phyloP scores from a whole-genome alignment of 805 yeast species.

The Kregervanrija fluxuum region DNA sequence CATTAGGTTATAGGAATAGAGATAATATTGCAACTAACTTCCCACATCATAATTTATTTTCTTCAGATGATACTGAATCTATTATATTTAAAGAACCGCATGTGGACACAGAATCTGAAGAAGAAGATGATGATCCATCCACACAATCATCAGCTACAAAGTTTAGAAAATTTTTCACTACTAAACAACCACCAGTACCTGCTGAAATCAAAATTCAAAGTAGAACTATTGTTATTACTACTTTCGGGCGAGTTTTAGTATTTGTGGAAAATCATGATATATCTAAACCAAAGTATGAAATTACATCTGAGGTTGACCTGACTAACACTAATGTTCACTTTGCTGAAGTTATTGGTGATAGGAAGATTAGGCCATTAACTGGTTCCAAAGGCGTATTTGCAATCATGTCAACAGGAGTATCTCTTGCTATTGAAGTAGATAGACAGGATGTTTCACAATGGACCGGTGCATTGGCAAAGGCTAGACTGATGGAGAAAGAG shows the following conservation, averaged over 20 bases:
- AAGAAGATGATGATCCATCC: constrained; percentile 11
- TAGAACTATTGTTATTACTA: constrained; percentile 51
- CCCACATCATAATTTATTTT: constrained; percentile 5
- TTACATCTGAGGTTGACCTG: constrained; percentile 48
- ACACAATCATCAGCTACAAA: constrained; percentile 14
- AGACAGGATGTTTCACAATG: constrained; percentile 45
- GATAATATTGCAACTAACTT: constrained; percentile 18
- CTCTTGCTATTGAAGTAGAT: constrained; percentile 52
- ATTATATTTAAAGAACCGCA: constrained; percentile 19
- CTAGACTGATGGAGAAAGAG: constrained; percentile 43
- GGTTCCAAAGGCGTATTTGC: constrained; percentile 46
- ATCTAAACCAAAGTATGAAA: constrained; percentile 34
- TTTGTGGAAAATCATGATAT: constrained; percentile 34
- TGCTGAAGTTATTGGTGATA: constrained; percentile 47
- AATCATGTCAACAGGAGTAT: constrained; percentile 44
- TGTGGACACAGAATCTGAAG: constrained; percentile 13
- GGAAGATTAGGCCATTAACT: constrained; percentile 20
- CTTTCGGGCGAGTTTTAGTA: constrained; percentile 55
- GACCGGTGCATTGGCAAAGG: constrained; percentile 47
- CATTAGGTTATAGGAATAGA: constrained; percentile 42
- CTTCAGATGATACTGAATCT: constrained; percentile 20
- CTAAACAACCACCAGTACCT: constrained; percentile 4
- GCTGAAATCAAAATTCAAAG: constrained; percentile 27
- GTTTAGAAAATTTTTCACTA: constrained; percentile 25
- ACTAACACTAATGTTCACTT: constrained; percentile 45